Conservation (phyloP, 1,284 basidiomycete species). For the Cutaneotrichosporon sp. region DNA sequence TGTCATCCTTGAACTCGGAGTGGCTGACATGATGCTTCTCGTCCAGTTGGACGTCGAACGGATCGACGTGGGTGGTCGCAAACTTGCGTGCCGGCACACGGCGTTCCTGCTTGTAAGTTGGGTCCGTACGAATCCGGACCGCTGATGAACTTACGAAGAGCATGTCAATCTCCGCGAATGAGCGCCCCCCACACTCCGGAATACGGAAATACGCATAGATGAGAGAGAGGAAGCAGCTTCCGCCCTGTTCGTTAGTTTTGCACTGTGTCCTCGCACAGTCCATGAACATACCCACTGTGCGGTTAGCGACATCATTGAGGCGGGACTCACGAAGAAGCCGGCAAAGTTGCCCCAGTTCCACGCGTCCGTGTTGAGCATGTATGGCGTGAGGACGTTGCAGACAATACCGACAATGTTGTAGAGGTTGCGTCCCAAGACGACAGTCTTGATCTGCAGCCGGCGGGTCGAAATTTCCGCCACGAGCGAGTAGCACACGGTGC, state of each 20-base stretch:
- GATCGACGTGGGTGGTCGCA: conserved; percentile 20
- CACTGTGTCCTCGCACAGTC: too few relatives aligned
- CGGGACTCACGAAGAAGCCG: conserved; percentile 28
- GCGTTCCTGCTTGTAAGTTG: conserved; percentile 8
- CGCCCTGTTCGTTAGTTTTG: conserved; percentile 36
- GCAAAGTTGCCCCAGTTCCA: conserved; percentile 47
- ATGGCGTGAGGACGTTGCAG: conserved; percentile 46
- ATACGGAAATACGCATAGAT: conserved; percentile 27
- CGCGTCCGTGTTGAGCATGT: conserved; percentile 50
- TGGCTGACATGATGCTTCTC: conserved; percentile 3
- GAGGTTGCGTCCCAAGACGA: conserved; percentile 51
- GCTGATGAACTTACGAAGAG: conserved; percentile 34
- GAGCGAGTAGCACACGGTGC: conserved; percentile 41
- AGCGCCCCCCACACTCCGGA: conserved; percentile 45
- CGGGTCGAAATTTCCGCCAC: conserved; percentile 53
- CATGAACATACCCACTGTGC: too few relatives aligned
- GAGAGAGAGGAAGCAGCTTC: conserved; percentile 40
- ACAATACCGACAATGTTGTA: conserved; percentile 50
- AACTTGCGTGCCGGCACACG: conserved; percentile 31
- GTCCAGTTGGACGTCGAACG: conserved; percentile 15
- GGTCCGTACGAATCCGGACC: not conserved
- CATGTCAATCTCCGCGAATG: conserved; percentile 50
- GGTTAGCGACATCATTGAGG: conserved; percentile 39
- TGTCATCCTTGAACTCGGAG: too few relatives aligned
- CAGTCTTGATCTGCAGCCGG: conserved; percentile 53